phyloP scores from a whole-genome alignment of 805 yeast genomes.

The Zygotorulaspora danielsina region DNA sequence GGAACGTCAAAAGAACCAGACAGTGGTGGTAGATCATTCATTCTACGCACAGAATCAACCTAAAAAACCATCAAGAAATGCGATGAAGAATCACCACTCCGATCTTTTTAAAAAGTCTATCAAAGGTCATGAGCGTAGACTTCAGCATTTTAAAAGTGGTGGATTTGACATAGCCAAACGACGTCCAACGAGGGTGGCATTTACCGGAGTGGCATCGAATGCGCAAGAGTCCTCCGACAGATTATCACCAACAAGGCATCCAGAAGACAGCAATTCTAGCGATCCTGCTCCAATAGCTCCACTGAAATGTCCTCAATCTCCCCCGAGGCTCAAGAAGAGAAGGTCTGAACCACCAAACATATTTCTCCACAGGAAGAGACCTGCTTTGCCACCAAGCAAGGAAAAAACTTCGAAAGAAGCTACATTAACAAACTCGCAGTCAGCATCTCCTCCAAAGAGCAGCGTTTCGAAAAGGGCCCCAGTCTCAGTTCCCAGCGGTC shows the following conservation, averaged over 20 bases:
- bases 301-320: constrained; percentile 1
- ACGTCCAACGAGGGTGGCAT: constrained; percentile 29
- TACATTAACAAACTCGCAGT: too few species aligned
- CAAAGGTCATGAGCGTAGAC: constrained; percentile 21
- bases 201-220: constrained; percentile 28
- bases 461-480: neutral
- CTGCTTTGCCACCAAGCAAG: constrained; percentile 3
- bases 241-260: neutral
- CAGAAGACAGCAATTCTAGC: constrained; percentile 2
- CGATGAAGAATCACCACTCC: constrained; percentile 10
- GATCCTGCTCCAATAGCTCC: neutral
- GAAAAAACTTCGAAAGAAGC: neutral
- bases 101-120: constrained; percentile 20
- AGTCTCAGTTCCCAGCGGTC: constrained; percentile 3
- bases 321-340: constrained; percentile 10
- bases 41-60: constrained; percentile 16
- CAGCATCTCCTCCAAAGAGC: neutral
- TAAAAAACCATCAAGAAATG: constrained; percentile 6
- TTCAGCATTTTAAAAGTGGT: constrained; percentile 21
- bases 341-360: constrained; percentile 20
- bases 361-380: constrained; percentile 20
- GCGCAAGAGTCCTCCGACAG: neutral
- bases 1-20: constrained; percentile 34
- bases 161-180: constrained; percentile 16
- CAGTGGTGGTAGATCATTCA: constrained; percentile 26